Evolutionary conservation across 768 basidiomycete genomes (phyloP), one percentile per base, ranked within the genome.

Genomic region (Russula ochroleuca): DNA sequence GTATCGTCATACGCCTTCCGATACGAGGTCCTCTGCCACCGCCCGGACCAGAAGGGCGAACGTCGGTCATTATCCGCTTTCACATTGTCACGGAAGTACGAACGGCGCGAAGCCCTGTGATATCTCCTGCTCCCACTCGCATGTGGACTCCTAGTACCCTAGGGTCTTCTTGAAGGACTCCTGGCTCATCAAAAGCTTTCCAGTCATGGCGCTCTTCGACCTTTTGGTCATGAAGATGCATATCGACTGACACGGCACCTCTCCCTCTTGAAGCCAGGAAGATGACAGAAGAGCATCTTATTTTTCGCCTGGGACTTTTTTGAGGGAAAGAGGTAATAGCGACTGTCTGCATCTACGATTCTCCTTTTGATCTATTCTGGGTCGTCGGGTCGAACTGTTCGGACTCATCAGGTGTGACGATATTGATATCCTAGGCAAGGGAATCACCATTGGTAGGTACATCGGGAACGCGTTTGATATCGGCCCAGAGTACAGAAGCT

Each of bases 211-310:
- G n/a, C n/a, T n/a, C n/a, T n/a, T n/a, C n/a, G n/a, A n/a, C n/a
- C n/a, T n/a, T n/a, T n/a, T n/a, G n/a, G n/a, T n/a, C n/a, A n/a
- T n/a, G n/a, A n/a, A n/a, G n/a, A n/a, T n/a, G n/a, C n/a, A 64
- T 61, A 17, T 64, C 63, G 13, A 60, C 52, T 60, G 25, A 61
- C 59, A 17, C 17, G 13, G 9, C 57, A 54, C 14, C 48, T 10
- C 31, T 23, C 23, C 25, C 10, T 49, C 54, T 10, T 17, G 47
- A 48, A 62, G 11, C 54, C 61, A 11, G 54, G 61, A 13, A 56
- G 54, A 41, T 38, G 61, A 17, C 61, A 62, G 41, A 38, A 62
- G 45, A 62, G 61, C 25, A 61, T n/a, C 5, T 38, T n/a, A 21
- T 61, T 31, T 0, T 5, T 33, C 48, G 37, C 53, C 4, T 28